Conservation (phyloP, 2,329 filamentous ascomycete genomes). For the Huntiella decipiens region DNA sequence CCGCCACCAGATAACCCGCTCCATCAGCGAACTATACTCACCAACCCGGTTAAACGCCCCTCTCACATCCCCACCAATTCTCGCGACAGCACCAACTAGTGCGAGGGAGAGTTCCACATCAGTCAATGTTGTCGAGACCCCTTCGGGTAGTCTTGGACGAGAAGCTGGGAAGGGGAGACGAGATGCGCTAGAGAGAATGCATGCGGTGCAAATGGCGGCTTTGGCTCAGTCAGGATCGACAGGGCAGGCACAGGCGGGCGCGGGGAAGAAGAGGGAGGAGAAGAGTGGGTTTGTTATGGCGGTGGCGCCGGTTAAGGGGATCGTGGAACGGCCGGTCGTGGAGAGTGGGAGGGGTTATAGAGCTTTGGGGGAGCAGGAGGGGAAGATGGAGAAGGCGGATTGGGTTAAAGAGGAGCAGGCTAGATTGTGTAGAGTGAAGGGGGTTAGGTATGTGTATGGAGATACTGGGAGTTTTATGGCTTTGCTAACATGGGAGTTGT, state of each 20-base stretch:
- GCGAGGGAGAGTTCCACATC: too few species aligned
- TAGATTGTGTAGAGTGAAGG: slow-evolving; percentile 4
- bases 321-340: too few species aligned
- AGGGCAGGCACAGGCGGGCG: too few species aligned
- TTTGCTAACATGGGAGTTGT: neutral
- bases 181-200: slow-evolving; percentile 6
- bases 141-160: too few species aligned
- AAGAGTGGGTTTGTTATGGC: too few species aligned
- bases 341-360: too few species aligned
- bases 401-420: slow-evolving; percentile 5
- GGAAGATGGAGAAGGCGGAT: neutral
- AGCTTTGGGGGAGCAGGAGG: neutral
- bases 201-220: slow-evolving; percentile 7
- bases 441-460: slow-evolving; percentile 5
- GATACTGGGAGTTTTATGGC: too few species aligned
- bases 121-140: too few species aligned
- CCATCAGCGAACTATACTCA: slow-evolving; percentile 33
- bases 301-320: too few species aligned
- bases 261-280: too few species aligned
- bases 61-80: slow-evolving; percentile 2
- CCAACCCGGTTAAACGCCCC: slow-evolving; percentile 15
- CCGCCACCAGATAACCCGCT: slow-evolving; percentile 36
- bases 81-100: slow-evolving; percentile 15
- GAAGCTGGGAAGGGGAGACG: slow-evolving; percentile 8
- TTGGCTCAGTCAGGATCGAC: neutral